Evolutionary conservation across 2,329 filamentous ascomycete genomes (phyloP), one percentile per base, ranked within the genome.

Genomic region (Simplicillium aogashimaense): DNA sequence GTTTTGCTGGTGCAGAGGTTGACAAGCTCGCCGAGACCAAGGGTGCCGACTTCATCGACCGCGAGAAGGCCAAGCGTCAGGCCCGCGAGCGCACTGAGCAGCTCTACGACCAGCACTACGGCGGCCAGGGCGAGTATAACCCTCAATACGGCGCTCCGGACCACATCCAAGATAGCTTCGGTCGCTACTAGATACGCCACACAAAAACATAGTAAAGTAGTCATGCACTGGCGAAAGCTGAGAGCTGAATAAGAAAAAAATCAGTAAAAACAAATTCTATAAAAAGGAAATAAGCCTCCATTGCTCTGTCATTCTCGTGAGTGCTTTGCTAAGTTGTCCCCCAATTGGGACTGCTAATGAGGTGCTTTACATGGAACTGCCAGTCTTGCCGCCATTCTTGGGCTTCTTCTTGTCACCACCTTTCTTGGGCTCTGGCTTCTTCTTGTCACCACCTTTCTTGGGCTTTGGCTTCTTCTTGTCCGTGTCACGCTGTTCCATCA

Each of bases 11-110:
- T 36, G 82, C 75, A 45, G 83, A 88, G 64, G 73, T 86, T 53
- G 84, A 90, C 68, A 83, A 80, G 64, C 72, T 89, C 28, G 71
- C 75, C 51, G 85, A 83, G 69, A 79, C 74, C 50, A 81, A 81
- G 69, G 78, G 78, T n/a, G 59, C 78, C 47, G 72, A 81, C 58
- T 68, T 65, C 44, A 50, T 72, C 44, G 76, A 82, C 61, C 60
- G 63, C 45, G 67, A 78, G 58, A 64, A 68, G 58, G 76, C 77
- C 43, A 74, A 76, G 58, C 64, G 67, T 49, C 70, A 78, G 42
- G 77, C 77, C 40, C 68, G 71, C 60, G 50, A 72, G 59, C 70
- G 76, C 53, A 76, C 70, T 33, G 63, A 77, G 59, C 49, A 70
- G 32, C 63, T 82, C 55, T 83, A 83, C 54, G 72, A 82, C 29